These are phyloP conservation scores for Naganishia liquefaciens DNA, from an alignment of 1,284 basidiomycete genomes.

Conservation along the genomic window DNA sequence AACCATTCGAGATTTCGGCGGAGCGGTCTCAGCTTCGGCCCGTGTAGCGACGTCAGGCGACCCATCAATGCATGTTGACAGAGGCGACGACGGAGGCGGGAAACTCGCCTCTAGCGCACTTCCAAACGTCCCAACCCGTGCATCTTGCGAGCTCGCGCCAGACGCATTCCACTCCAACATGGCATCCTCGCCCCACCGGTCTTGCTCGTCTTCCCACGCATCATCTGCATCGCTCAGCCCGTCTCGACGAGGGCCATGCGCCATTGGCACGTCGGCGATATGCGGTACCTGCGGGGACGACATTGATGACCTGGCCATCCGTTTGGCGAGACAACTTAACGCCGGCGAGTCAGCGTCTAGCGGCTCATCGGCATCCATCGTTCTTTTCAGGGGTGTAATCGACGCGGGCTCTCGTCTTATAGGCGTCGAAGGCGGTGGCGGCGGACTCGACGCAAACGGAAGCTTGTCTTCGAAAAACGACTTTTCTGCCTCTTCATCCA, in stretches of 20 bases:
- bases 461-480: conserved; percentile 21
- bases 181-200: conserved; percentile 41
- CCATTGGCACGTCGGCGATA: neutral
- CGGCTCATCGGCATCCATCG: neutral
- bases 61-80: neutral
- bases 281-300: conserved; percentile 10
- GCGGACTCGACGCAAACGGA: conserved; percentile 18
- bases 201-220: conserved; percentile 42
- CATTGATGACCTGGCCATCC: conserved; percentile 25
- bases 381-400: conserved; percentile 14
- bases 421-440: conserved; percentile 15
- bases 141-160: neutral
- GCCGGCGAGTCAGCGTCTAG: conserved; percentile 13
- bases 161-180: conserved; percentile 34
- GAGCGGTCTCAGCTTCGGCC: too few relatives aligned
- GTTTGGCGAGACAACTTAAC: conserved; percentile 19
- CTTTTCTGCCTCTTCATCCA: neutral
- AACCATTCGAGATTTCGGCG: too few relatives aligned
- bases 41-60: neutral
- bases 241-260: neutral
- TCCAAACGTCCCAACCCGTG: too few relatives aligned
- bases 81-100: too few relatives aligned
- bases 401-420: neutral
- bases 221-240: neutral
- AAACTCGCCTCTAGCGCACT: too few relatives aligned